Percentiles rank a stretch among this genome's conserved stretches.
Evolutionary conservation across 345 rosid species (phyloP).

Genomic region (Salix viminalis): DNA sequence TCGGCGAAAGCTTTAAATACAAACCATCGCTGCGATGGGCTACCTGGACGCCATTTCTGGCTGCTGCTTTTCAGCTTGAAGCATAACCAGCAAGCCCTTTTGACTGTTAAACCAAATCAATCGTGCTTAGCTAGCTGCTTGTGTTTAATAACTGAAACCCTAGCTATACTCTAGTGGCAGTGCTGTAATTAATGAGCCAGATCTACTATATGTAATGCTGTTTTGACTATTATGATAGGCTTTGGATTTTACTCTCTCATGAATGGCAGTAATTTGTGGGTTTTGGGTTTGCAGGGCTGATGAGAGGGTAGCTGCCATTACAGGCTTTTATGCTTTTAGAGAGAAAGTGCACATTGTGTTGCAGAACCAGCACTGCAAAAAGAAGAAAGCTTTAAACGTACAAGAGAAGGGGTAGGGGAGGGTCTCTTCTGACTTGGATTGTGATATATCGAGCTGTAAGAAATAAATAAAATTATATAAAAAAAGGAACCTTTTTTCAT

Average conservation of each 20-base stretch:
- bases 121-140: too few species aligned
- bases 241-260: background rate
- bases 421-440: conserved; percentile 70
- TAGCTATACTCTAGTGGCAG: too few species aligned
- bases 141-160: too few species aligned
- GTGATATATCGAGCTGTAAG: conserved; percentile 55
- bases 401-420: conserved; percentile 20
- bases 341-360: conserved; percentile 8
- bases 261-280: conserved; percentile 2
- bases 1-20: conserved; percentile 31
- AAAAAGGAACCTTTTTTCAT: conserved; percentile 33
- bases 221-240: background rate
- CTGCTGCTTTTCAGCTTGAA: conserved; percentile 21
- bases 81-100: conserved; percentile 20
- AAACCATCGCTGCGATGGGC: conserved; percentile 24
- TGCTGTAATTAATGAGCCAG: too few species aligned
- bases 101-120: background rate
- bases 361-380: conserved; percentile 38
- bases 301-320: conserved; percentile 33
- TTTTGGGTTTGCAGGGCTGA: conserved; percentile 38
- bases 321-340: conserved; percentile 60
- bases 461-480: background rate
- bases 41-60: conserved; percentile 21
- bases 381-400: conserved; percentile 40
- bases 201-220: background rate